phyloP scores from a whole-genome alignment of 2,329 filamentous ascomycete species.

The Claviceps maximensis region DNA sequence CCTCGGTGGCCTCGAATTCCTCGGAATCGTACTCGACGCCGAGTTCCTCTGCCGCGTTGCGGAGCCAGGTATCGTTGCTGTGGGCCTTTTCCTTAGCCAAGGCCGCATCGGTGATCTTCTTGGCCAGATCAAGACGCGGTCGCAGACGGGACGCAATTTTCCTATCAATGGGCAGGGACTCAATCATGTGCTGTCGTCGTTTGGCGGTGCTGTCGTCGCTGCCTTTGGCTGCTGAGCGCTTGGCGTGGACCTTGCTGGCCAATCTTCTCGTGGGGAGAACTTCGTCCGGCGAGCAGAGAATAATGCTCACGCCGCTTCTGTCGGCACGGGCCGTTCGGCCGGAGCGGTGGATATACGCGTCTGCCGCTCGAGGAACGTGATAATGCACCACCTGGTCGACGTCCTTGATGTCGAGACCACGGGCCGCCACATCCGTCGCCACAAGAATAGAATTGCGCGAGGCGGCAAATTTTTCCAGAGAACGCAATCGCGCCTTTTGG shows the following conservation, averaged over 20 bases:
- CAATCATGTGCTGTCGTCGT: constrained; percentile 49
- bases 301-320: constrained; percentile 63
- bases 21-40: constrained; percentile 90
- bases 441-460: constrained; percentile 59
- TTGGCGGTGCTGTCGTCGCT: neutral
- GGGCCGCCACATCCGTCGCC: constrained; percentile 85
- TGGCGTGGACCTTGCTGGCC: constrained; percentile 74
- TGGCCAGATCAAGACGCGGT: constrained; percentile 66
- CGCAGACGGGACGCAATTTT: constrained; percentile 65
- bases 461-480: constrained; percentile 75
- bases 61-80: constrained; percentile 75
- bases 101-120: constrained; percentile 68
- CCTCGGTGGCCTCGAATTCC: constrained; percentile 69
- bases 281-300: constrained; percentile 87
- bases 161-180: constrained; percentile 71
- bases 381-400: constrained; percentile 91
- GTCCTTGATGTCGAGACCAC: constrained; percentile 82
- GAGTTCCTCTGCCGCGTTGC: constrained; percentile 75
- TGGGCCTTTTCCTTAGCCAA: constrained; percentile 79
- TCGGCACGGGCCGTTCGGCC: constrained; percentile 83
- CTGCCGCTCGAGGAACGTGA: constrained; percentile 80
- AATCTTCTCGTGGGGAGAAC: constrained; percentile 72
- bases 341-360: constrained; percentile 90
- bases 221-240: constrained; percentile 27
- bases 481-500: constrained; percentile 88